Evolutionary conservation across 352 stramenopile genomes (phyloP), one percentile per base, ranked within the genome.

Genomic region (Globisporangium heterothallicum): DNA sequence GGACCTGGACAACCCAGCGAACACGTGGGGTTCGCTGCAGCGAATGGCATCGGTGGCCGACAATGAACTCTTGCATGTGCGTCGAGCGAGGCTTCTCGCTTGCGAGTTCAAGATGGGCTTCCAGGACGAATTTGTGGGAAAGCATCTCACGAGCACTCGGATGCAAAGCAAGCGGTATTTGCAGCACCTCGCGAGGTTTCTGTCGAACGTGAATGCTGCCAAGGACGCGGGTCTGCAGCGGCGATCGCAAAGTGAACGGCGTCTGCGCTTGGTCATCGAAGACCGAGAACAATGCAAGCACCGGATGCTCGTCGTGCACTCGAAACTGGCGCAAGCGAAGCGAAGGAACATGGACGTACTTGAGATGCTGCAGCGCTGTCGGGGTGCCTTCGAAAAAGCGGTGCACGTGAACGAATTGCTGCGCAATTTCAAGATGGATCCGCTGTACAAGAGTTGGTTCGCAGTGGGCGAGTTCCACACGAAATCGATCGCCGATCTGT

Each of bases 381-480:
- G 68, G 6, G 29, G 25, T 10, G 69, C 46, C 13, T 77, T 70
- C 42, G 61, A 66, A 6, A 59, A 43, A n/a, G 53, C 61, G 4
- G 47, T 56, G 1, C 8, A 29, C 5, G 60, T 67, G 42, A 56
- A 43, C 6, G 48, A 59, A 2, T 41, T 47, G 24, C 48, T 79
- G 4, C 48, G 56, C 7, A 70, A 66, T 41, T 68, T 60, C 41
- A 74, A 78, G 55, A 68, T 70, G 12, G 61, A 77, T 14, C 48
- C 51, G 18, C 48, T 72, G 9, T 74, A 63, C 50, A 77, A 74
- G 42, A 64, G 29, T 19, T 77, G 64, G 68, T 57, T 52, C 2
- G 25, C 42, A 3, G 43, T 74, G 18, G 58, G 58, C 6, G 64
- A 71, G 32, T 74, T 62, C 41, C 64, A 77, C 45, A 65, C 71